Conservation (phyloP, 2,329 filamentous ascomycete species). For the Diaporthe sp. region DNA sequence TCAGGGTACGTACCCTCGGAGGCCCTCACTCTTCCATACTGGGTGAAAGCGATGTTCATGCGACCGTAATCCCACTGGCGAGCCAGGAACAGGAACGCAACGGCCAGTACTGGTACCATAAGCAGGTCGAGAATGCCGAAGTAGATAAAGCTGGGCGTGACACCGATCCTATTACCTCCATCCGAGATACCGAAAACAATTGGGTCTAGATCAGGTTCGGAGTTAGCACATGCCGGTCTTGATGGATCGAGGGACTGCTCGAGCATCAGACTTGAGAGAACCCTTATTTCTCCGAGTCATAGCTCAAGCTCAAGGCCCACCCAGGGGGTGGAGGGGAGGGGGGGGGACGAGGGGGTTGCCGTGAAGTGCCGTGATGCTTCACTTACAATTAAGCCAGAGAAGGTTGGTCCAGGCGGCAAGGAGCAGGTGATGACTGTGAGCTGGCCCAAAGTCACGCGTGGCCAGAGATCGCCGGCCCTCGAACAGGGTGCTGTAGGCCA, state of each 20-base stretch:
- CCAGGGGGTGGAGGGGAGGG: too few relatives aligned
- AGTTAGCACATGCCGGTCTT: not conserved
- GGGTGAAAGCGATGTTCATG: conserved; percentile 67
- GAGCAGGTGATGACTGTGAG: conserved; percentile 57
- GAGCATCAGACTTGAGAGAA: not conserved
- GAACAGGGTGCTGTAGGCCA: conserved; percentile 60
- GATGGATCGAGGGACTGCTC: too few relatives aligned
- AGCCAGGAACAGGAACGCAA: conserved; percentile 59
- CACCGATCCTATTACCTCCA: conserved; percentile 64
- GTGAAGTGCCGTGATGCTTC: not conserved
- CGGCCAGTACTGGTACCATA: conserved; percentile 59
- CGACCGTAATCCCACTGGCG: conserved; percentile 65
- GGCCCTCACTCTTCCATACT: conserved; percentile 65
- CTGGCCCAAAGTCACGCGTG: conserved; percentile 55
- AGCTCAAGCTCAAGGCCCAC: too few relatives aligned
- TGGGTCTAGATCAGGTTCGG: conserved; percentile 51
- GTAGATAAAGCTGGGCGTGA: conserved; percentile 62
- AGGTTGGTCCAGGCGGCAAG: conserved; percentile 64
- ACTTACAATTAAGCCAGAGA: conserved; percentile 61
- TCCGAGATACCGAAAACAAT: conserved; percentile 67
- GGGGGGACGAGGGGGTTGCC: too few relatives aligned
- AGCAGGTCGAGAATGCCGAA: conserved; percentile 68
- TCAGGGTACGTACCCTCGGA: conserved; percentile 59
- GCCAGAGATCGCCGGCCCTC: conserved; percentile 54
- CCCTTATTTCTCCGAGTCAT: not conserved